Evolutionary conservation across 2,329 filamentous ascomycete species (phyloP), one percentile per base, ranked within the genome.

Genomic region (Lasiodiplodia hormozganensis): DNA sequence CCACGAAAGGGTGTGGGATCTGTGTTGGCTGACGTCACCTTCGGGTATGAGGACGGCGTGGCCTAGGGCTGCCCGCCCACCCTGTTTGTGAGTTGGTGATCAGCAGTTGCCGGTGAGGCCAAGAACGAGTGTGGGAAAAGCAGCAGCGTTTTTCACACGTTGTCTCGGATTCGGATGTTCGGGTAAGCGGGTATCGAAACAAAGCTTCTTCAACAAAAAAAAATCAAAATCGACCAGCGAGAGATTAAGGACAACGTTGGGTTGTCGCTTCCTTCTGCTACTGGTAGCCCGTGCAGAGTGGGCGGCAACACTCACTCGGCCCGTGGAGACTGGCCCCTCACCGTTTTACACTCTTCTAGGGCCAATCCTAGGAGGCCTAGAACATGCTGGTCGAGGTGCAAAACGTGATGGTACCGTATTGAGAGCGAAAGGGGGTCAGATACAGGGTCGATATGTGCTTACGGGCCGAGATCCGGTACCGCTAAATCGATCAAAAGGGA

Each of bases 381-480:
- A 21, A n/a, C 18, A 8, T 31, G 7, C 7, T 31, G 31, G 6
- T 31, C 31, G 8, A 5, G 31, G 23, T 28, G 14, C 18, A 49
- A 25, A 36, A 51, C 16, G 16, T 43, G 25, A 38, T 43, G 0
- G 28, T 51, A 21, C 43, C 0, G 31, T 28, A 14, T 12, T 62
- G 40, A 49, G 8, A 25, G 23, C 40, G 58, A 62, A 51, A 12
- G 38, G 25, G 43, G 58, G 58, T 62, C 21, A 62, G 43, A 51
- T 43, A n/a, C 8, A 28, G 28, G 10, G 10, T 23, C 43, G 23
- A 34, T 23, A 10, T 28, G 36, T 34, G 58, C 16, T 23, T 49
- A 31, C 16, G 58, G 43, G 10, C 58, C 43, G 40, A 62, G 58
- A 18, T 36, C 58, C n/a, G 58, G 25, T 2, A 3, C 58, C 25